Evolutionary conservation across 129 eudicot genomes (phyloP).

Genomic region (Daucus carota): DNA sequence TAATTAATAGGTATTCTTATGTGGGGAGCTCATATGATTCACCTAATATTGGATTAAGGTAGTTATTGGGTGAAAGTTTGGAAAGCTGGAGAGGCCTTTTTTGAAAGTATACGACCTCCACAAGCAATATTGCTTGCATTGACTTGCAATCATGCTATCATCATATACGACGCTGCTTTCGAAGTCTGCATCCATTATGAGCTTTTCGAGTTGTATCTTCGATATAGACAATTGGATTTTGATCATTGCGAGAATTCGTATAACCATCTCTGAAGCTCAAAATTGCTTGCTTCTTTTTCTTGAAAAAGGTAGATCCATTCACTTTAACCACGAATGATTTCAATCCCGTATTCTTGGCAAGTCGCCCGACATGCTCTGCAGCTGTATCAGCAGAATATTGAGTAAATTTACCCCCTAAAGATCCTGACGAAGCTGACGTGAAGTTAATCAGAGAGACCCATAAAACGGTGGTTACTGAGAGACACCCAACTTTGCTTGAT

Average conservation of each 20-base stretch:
- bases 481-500: no score
- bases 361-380: constrained; percentile 54
- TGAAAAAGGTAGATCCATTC: constrained; percentile 64
- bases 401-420: constrained; percentile 32
- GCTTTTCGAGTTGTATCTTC: constrained; percentile 84
- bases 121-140: constrained; percentile 7
- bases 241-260: constrained; percentile 47
- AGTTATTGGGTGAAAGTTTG: no score
- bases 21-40: no score
- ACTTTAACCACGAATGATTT: constrained; percentile 49
- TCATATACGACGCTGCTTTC: constrained; percentile 62
- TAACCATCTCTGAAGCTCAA: constrained; percentile 74
- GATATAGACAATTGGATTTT: constrained; percentile 61
- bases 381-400: constrained; percentile 71
- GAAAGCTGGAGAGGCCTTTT: no score
- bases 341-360: constrained; percentile 8
- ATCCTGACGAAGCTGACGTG: constrained; percentile 53
- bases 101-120: no score
- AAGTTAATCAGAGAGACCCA: no score
- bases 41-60: no score
- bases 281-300: constrained; percentile 71
- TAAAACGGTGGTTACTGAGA: no score
- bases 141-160: background rate
- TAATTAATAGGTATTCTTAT: no score
- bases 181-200: constrained; percentile 85